Evolutionary conservation across 495 filamentous ascomycete genomes (phyloP).

Genomic region (Penicillium malachiteum): DNA sequence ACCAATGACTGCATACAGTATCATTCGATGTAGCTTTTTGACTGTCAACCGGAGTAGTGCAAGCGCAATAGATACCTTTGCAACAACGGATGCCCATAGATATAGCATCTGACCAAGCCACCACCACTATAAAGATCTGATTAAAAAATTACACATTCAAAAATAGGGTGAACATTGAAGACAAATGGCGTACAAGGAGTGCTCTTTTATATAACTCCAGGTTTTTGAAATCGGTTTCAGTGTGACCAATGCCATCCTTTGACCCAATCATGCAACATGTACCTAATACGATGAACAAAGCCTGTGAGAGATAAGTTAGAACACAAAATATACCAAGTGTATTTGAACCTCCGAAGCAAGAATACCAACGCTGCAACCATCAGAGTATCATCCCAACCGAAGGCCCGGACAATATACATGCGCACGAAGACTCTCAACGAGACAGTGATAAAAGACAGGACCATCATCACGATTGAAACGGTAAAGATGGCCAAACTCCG

Average conservation of each 20-base stretch:
- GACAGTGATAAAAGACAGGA: constrained; percentile 12
- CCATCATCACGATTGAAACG: background rate
- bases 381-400: constrained; percentile 31
- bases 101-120: constrained; percentile 37
- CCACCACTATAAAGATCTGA: constrained; percentile 7
- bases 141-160: background rate
- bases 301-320: constrained; percentile 1
- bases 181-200: constrained; percentile 6
- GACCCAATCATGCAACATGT: constrained; percentile 18
- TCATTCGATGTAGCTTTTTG: constrained; percentile 19
- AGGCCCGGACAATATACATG: constrained; percentile 17
- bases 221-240: constrained; percentile 12
- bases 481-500: constrained; percentile 1
- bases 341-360: no score
- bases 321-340: background rate
- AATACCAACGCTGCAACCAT: constrained; percentile 27
- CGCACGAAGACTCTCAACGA: constrained; percentile 27
- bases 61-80: constrained; percentile 41
- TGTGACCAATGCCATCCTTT: constrained; percentile 15
- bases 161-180: no score
- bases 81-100: constrained; percentile 33
- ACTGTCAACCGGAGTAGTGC: constrained; percentile 44
- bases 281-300: constrained; percentile 8
- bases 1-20: constrained; percentile 33
- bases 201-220: constrained; percentile 10